These are phyloP conservation scores for Colletotrichum orchidophilum DNA, from an alignment of 2,329 filamentous ascomycete genomes.

Conservation along the genomic window DNA sequence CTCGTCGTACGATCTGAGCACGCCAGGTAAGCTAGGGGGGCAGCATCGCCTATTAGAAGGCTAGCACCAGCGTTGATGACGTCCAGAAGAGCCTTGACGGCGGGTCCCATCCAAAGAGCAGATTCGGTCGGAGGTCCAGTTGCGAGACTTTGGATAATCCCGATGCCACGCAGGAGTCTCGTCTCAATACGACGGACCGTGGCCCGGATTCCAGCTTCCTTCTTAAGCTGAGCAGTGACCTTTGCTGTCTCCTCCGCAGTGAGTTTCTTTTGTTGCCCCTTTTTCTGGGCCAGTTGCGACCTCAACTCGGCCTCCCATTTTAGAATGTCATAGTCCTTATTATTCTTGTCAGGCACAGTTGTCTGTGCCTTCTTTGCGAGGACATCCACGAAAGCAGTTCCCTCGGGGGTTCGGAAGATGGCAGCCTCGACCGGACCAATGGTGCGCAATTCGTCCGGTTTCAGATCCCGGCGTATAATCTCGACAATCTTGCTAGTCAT, in stretches of 20 bases:
- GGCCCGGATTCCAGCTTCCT: conserved; percentile 82
- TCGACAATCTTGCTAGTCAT: conserved; percentile 81
- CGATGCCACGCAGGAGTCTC: conserved; percentile 82
- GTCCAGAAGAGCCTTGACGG: conserved; percentile 77
- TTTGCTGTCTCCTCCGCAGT: conserved; percentile 89
- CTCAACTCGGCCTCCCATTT: conserved; percentile 98
- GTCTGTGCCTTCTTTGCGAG: conserved; percentile 82
- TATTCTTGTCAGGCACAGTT: conserved; percentile 82
- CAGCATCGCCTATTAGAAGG: conserved; percentile 81
- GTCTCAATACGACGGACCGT: conserved; percentile 76
- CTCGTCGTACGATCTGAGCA: conserved; percentile 79
- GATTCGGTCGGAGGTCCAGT: conserved; percentile 90
- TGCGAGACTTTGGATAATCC: conserved; percentile 84
- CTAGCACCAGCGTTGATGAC: conserved; percentile 83
- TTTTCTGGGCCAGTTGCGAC: conserved; percentile 89
- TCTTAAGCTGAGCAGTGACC: conserved; percentile 88
- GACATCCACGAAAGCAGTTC: conserved; percentile 89
- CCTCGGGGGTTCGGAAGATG: conserved; percentile 91
- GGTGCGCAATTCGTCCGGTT: conserved; percentile 72
- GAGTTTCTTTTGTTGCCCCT: conserved; percentile 89
- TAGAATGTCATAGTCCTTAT: conserved; percentile 92
- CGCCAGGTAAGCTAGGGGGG: conserved; percentile 80
- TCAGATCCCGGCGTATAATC: conserved; percentile 78
- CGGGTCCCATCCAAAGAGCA: conserved; percentile 85
- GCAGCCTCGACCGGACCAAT: conserved; percentile 90